phyloP scores from a whole-genome alignment of 495 filamentous ascomycete genomes.

The Apiosordaria backusii region DNA sequence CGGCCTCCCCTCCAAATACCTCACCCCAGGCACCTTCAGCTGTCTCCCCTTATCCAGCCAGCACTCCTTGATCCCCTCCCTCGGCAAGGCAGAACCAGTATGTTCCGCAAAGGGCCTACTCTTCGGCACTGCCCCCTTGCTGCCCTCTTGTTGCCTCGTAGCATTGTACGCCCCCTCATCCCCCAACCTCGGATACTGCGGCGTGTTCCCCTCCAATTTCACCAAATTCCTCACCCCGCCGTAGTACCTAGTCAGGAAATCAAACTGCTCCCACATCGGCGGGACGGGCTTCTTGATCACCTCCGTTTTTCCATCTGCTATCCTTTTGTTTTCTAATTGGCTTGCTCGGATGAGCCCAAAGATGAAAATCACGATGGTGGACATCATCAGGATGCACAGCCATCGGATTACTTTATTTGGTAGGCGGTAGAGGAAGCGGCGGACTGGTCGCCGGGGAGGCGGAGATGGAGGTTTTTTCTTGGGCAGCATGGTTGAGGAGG shows the following conservation, averaged over 20 bases:
- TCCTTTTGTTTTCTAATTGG: slow-evolving; percentile 56
- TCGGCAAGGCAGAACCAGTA: slow-evolving; percentile 50
- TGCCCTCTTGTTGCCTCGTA: slow-evolving; percentile 16
- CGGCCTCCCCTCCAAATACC: slow-evolving; percentile 68
- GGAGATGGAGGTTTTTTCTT: slow-evolving; percentile 37
- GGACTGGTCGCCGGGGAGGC: slow-evolving; percentile 37
- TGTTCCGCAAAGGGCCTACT: slow-evolving; percentile 66
- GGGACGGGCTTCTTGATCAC: slow-evolving; percentile 48
- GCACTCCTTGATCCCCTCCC: slow-evolving; percentile 61
- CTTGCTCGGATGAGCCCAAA: slow-evolving; percentile 67
- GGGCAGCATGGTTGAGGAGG: slow-evolving; percentile 55
- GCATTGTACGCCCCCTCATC: slow-evolving; percentile 43
- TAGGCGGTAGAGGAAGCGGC: slow-evolving; percentile 53
- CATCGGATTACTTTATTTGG: slow-evolving; percentile 65
- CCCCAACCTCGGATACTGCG: slow-evolving; percentile 68
- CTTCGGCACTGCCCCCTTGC: neutral
- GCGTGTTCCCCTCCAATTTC: slow-evolving; percentile 55
- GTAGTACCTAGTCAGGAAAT: slow-evolving; percentile 77
- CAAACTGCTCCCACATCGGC: slow-evolving; percentile 76
- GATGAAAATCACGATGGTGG: slow-evolving; percentile 68
- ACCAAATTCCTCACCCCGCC: slow-evolving; percentile 72
- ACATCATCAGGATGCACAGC: slow-evolving; percentile 65
- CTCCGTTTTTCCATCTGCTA: slow-evolving; percentile 52
- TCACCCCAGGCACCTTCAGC: slow-evolving; percentile 62
- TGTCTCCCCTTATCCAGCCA: slow-evolving; percentile 64